Evolutionary conservation across 768 basidiomycete species (phyloP).

Genomic region (Cubamyces lactineus): DNA sequence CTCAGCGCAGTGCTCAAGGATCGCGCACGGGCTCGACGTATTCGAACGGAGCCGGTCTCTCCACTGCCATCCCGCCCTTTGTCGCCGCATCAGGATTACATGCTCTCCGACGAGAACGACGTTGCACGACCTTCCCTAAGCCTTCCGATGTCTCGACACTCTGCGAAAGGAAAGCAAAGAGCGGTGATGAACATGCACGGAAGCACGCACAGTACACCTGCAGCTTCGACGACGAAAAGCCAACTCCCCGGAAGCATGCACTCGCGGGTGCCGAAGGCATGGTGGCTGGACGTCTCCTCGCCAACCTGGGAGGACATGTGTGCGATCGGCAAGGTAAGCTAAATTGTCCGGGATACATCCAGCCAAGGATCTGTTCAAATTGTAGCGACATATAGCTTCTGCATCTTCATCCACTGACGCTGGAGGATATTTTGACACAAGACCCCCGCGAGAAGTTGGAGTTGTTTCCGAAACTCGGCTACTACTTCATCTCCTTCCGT

Average conservation of each 20-base stretch:
- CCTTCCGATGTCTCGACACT: not conserved
- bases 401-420: conserved; percentile 87
- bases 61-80: conserved; percentile 8
- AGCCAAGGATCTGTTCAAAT: not conserved
- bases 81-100: conserved; percentile 38
- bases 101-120: conserved; percentile 36
- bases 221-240: not conserved
- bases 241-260: not conserved
- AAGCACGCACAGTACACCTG: conserved; percentile 48
- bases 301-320: conserved; percentile 89
- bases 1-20: conserved; percentile 25
- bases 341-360: not conserved
- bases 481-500: conserved; percentile 89
- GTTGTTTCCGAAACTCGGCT: conserved; percentile 83
- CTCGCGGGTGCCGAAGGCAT: conserved; percentile 53
- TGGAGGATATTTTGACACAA: conserved; percentile 91
- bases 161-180: conserved; percentile 53
- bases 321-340: conserved; percentile 75
- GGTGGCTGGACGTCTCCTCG: conserved; percentile 91
- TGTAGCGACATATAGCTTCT: conserved; percentile 53
- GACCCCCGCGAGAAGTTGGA: conserved; percentile 94
- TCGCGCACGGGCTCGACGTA: conserved; percentile 22
- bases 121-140: not conserved
- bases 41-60: conserved; percentile 12
- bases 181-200: too few relatives aligned